Conservation (phyloP, 2,329 filamentous ascomycete species). For the Phyllosticta paracitricarpa region DNA sequence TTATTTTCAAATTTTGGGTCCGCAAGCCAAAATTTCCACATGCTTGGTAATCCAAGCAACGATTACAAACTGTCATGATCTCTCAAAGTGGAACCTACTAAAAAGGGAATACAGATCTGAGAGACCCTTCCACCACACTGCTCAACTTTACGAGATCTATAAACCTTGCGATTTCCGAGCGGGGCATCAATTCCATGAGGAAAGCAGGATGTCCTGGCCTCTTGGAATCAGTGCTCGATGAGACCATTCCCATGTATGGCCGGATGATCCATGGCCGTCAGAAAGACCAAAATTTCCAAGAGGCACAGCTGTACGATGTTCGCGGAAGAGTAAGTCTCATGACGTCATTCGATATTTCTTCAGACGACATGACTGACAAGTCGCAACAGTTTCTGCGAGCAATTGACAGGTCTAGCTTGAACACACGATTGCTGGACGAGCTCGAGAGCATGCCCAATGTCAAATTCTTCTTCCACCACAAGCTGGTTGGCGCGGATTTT, state of each 20-base stretch:
- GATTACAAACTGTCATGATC: background rate
- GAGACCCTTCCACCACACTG: conserved; percentile 70
- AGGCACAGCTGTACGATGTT: conserved; percentile 81
- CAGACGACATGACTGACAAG: background rate
- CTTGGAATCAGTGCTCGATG: conserved; percentile 61
- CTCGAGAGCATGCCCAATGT: conserved; percentile 81
- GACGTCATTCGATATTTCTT: conserved; percentile 2
- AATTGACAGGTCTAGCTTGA: conserved; percentile 74
- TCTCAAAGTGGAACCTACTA: background rate
- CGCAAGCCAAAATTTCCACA: background rate
- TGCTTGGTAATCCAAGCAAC: background rate
- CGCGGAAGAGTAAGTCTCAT: conserved; percentile 60
- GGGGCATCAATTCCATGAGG: conserved; percentile 80
- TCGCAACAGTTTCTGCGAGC: conserved; percentile 64
- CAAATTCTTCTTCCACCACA: conserved; percentile 85
- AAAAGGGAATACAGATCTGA: conserved; percentile 56
- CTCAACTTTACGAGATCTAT: conserved; percentile 98
- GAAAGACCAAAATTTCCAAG: conserved; percentile 59
- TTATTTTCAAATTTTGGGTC: background rate
- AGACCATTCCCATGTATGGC: conserved; percentile 86
- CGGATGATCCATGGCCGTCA: conserved; percentile 85
- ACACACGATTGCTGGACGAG: conserved; percentile 72
- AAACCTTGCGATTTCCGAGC: conserved; percentile 87
- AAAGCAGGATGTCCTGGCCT: conserved; percentile 57
- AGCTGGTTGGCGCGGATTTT: conserved; percentile 85